phyloP scores from a whole-genome alignment of 352 stramenopile genomes.

The Pythium oligandrum region DNA sequence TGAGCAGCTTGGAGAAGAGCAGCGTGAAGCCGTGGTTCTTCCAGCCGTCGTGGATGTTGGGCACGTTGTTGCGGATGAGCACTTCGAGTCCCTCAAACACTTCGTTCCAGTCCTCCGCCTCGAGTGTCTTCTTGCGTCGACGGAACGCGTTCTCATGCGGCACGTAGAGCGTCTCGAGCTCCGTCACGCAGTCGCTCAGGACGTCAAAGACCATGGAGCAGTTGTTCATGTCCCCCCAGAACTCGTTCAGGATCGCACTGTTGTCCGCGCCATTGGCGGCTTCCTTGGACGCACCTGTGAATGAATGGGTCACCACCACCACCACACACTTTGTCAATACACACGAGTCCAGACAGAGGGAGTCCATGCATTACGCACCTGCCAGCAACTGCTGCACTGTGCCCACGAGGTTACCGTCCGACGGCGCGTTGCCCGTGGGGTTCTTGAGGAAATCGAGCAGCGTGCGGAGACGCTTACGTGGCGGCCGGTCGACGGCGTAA shows the following conservation, averaged over 20 bases:
- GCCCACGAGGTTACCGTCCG: constrained; percentile 58
- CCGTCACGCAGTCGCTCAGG: constrained; percentile 74
- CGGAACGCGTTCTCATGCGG: constrained; percentile 79
- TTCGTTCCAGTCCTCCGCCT: constrained; percentile 87
- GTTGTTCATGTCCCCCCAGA: constrained; percentile 74
- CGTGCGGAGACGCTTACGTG: constrained; percentile 79
- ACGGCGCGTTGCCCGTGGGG: constrained; percentile 22
- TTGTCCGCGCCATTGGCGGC: constrained; percentile 32
- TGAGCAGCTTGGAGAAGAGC: constrained; percentile 82
- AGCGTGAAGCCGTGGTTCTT: constrained; percentile 76
- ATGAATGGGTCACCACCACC: not conserved
- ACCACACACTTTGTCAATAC: constrained; percentile 1
- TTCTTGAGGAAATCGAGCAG: constrained; percentile 83
- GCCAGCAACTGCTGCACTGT: constrained; percentile 64
- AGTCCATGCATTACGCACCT: constrained; percentile 2
- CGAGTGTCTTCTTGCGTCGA: constrained; percentile 75
- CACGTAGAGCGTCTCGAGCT: constrained; percentile 80
- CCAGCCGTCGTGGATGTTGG: constrained; percentile 70
- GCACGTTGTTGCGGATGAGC: constrained; percentile 68
- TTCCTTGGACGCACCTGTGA: constrained; percentile 35
- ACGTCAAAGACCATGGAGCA: constrained; percentile 70
- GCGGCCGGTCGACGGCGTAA: constrained; percentile 73
- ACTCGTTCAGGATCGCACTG: constrained; percentile 48
- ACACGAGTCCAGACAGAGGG: too few species aligned
- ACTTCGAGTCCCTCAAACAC: constrained; percentile 85